phyloP scores from a whole-genome alignment of 2,329 filamentous ascomycete genomes.

The Neonectria hederae region DNA sequence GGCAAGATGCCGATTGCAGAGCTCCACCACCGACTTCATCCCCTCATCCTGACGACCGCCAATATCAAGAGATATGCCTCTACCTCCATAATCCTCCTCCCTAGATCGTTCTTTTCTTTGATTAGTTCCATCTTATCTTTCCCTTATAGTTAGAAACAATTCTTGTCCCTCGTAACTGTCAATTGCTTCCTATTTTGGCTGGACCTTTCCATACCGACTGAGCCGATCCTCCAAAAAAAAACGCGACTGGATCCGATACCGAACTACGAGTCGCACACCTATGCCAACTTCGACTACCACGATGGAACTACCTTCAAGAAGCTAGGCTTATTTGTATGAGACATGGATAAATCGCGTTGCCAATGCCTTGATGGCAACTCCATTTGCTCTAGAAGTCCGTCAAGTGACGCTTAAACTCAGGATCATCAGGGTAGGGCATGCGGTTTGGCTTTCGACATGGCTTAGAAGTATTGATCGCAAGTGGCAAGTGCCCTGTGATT shows the following conservation, averaged over 20 bases:
- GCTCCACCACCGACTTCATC: slow-evolving; percentile 25
- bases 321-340: too few relatives aligned
- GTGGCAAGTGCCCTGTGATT: neutral
- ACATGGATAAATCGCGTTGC: too few relatives aligned
- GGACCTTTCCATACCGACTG: neutral
- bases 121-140: too few relatives aligned
- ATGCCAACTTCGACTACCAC: neutral
- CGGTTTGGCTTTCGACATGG: neutral
- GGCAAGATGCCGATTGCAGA: neutral
- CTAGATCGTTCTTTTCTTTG: neutral
- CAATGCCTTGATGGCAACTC: neutral
- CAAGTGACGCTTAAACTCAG: neutral
- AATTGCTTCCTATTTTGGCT: neutral
- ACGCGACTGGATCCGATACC: neutral
- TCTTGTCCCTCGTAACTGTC: neutral
- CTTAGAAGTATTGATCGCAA: neutral
- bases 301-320: neutral
- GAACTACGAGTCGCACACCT: neutral
- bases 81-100: neutral
- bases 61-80: neutral
- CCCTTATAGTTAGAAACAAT: neutral
- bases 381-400: neutral
- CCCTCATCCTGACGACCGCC: slow-evolving; percentile 14
- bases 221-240: neutral
- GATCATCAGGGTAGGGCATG: neutral